phyloP scores from a whole-genome alignment of 192 early-diverging fungal genomes.

The Phycomyces nitens region DNA sequence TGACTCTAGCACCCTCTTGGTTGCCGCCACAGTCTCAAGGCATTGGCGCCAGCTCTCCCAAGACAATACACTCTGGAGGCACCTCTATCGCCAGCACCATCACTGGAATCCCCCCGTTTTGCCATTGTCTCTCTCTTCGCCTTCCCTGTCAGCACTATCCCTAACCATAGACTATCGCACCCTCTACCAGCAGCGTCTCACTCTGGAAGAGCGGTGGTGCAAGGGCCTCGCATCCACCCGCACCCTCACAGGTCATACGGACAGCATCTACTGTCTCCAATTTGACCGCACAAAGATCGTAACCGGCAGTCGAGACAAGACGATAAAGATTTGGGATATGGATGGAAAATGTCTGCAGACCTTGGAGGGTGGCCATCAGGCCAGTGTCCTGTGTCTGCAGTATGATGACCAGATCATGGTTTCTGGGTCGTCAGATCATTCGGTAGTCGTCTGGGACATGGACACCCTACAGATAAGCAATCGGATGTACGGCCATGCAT shows the following conservation, averaged over 20 bases:
- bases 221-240: slow-evolving; percentile 1
- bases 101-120: background rate
- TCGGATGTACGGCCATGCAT: slow-evolving; percentile 68
- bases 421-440: slow-evolving; percentile 85
- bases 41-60: slow-evolving; percentile 12
- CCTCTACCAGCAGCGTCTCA: slow-evolving; percentile 5
- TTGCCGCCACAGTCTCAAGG: background rate
- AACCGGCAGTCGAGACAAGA: slow-evolving; percentile 76
- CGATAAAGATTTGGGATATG: slow-evolving; percentile 85
- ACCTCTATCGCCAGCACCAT: background rate
- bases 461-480: slow-evolving; percentile 37
- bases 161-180: slow-evolving; percentile 5
- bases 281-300: slow-evolving; percentile 74
- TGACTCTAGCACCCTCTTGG: slow-evolving; percentile 7
- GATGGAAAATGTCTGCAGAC: slow-evolving; percentile 33
- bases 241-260: slow-evolving; percentile 52
- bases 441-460: slow-evolving; percentile 86
- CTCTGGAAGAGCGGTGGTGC: slow-evolving; percentile 15
- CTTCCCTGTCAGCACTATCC: background rate
- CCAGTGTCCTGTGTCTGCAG: slow-evolving; percentile 81
- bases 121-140: background rate
- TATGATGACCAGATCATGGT: slow-evolving; percentile 76
- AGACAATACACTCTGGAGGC: slow-evolving; percentile 22
- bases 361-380: slow-evolving; percentile 61
- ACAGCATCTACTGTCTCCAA: slow-evolving; percentile 93